Evolutionary conservation across 192 early-diverging fungal genomes (phyloP).

Genomic region (Linnemannia elongata): DNA sequence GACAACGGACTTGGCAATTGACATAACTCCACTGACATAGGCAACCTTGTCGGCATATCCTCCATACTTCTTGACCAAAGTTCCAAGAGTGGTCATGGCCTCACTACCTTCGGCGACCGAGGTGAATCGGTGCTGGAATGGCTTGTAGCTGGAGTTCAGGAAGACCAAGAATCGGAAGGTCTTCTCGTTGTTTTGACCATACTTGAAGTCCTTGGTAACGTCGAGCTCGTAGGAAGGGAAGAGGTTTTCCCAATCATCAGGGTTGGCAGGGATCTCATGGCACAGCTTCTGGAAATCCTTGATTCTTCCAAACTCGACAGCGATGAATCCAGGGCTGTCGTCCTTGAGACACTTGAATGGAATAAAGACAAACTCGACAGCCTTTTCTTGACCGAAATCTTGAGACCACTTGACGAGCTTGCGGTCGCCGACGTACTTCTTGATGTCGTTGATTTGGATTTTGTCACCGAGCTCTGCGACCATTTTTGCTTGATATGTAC

Average conservation of each 20-base stretch:
- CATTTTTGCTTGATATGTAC: slow-evolving; percentile 18
- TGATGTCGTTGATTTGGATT: slow-evolving; percentile 8
- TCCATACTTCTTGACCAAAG: slow-evolving; percentile 13
- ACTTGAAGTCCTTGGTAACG: slow-evolving; percentile 22
- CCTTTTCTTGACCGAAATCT: slow-evolving; percentile 20
- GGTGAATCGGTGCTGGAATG: slow-evolving; percentile 32
- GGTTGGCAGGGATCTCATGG: slow-evolving; percentile 10
- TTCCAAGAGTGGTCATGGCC: slow-evolving; percentile 25
- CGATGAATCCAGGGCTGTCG: slow-evolving; percentile 6
- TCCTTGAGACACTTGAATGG: slow-evolving; percentile 19
- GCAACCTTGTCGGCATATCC: not conserved
- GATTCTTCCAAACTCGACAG: slow-evolving; percentile 24
- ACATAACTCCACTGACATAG: not conserved
- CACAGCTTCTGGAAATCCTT: slow-evolving; percentile 22
- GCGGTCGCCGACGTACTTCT: slow-evolving; percentile 22
- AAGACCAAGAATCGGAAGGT: slow-evolving; percentile 32
- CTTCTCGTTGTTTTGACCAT: slow-evolving; percentile 35
- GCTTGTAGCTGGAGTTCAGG: slow-evolving; percentile 30
- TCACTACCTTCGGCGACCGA: slow-evolving; percentile 12
- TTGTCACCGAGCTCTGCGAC: slow-evolving; percentile 21
- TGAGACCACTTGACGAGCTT: slow-evolving; percentile 21
- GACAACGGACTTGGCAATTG: too few species aligned
- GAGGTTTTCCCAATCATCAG: slow-evolving; percentile 7
- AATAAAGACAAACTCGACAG: slow-evolving; percentile 25
- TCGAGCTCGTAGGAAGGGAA: slow-evolving; percentile 11